phyloP scores from a whole-genome alignment of 805 yeast genomes.

The Metschnikowia noctiluminum region DNA sequence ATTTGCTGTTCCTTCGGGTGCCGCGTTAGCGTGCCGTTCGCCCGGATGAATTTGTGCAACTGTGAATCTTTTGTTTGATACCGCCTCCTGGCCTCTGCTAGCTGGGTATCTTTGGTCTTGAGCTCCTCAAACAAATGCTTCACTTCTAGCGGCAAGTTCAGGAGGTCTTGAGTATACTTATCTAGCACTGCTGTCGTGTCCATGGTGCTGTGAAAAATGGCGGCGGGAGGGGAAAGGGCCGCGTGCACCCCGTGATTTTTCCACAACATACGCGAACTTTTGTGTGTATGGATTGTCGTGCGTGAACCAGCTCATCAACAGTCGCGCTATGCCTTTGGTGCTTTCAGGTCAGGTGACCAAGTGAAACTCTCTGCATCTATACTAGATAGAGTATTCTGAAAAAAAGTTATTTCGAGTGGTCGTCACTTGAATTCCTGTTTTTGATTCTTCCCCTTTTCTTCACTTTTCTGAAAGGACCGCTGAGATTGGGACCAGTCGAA shows the following conservation, averaged over 20 bases:
- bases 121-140: conserved; percentile 78
- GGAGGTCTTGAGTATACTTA: conserved; percentile 55
- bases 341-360: too few species aligned
- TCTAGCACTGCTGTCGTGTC: conserved; percentile 77
- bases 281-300: not conserved
- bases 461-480: too few species aligned
- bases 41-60: conserved; percentile 75
- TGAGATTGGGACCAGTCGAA: too few species aligned
- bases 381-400: too few species aligned
- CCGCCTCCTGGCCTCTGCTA: conserved; percentile 63
- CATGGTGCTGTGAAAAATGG: conserved; percentile 38
- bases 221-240: too few species aligned
- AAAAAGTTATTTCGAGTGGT: too few species aligned
- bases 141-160: conserved; percentile 85
- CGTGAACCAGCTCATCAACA: conserved; percentile 6
- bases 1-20: conserved; percentile 77
- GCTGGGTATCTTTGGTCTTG: conserved; percentile 60
- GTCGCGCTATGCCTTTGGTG: not conserved
- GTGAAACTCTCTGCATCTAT: too few species aligned
- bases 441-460: too few species aligned
- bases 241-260: too few species aligned
- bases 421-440: too few species aligned
- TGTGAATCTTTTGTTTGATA: conserved; percentile 72
- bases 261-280: not conserved
- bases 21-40: conserved; percentile 75